A percentile compares a stretch with the other conserved stretches of the same genome.
phyloP scores from a whole-genome alignment of 805 yeast genomes.

The Barnettozyma pratensis region DNA sequence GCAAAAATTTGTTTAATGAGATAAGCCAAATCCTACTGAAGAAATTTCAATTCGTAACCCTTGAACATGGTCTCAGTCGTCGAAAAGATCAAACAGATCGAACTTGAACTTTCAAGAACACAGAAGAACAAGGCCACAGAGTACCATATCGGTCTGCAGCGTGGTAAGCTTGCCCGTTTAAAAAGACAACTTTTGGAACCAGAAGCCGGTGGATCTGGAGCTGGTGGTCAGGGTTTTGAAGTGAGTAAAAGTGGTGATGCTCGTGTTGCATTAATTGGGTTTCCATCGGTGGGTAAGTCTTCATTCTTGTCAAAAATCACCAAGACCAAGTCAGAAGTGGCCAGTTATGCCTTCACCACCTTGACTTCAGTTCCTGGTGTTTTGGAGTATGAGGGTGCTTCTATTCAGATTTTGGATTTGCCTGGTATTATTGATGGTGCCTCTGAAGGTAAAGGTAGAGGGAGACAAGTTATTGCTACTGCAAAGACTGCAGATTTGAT shows the following conservation, averaged over 20 bases:
- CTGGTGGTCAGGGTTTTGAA: slow-evolving; percentile 83
- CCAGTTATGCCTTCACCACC: slow-evolving; percentile 93
- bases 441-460: slow-evolving; percentile 95
- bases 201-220: slow-evolving; percentile 59
- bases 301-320: slow-evolving; percentile 86
- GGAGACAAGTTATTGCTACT: slow-evolving; percentile 93
- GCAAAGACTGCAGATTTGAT: slow-evolving; percentile 93
- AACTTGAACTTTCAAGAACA: slow-evolving; percentile 82
- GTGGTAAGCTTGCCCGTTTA: slow-evolving; percentile 91
- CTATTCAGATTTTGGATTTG: slow-evolving; percentile 92
- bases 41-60: background rate
- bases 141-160: slow-evolving; percentile 88
- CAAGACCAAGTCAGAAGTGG: slow-evolving; percentile 90
- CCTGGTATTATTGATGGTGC: slow-evolving; percentile 98
- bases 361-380: slow-evolving; percentile 96
- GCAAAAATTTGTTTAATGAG: too few species aligned
- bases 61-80: slow-evolving; percentile 10
- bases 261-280: slow-evolving; percentile 89
- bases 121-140: slow-evolving; percentile 98
- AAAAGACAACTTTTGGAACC: slow-evolving; percentile 91
- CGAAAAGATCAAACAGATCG: slow-evolving; percentile 84
- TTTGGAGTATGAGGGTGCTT: slow-evolving; percentile 91
- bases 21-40: too few species aligned
- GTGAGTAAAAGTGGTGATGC: slow-evolving; percentile 96
- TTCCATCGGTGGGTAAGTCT: slow-evolving; percentile 97